Base-by-base conservation (phyloP, 305 asterid genomes). In the Fraxinus sp. region DNA sequence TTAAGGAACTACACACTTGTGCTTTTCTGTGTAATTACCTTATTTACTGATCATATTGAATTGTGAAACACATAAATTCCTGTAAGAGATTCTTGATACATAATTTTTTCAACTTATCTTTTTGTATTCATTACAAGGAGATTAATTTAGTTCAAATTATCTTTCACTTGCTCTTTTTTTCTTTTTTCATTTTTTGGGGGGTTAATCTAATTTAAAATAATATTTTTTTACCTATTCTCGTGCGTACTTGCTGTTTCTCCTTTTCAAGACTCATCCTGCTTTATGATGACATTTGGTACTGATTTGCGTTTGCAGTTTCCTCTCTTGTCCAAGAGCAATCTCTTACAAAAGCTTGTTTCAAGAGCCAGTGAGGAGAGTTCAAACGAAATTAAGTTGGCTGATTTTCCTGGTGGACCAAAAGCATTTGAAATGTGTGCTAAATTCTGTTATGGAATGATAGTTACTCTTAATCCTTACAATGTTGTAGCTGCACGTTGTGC, bases 351-450 rank as follows among this genome's bases (percentile, higher is more conserved):
- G 32, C 95, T 94, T 11, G 75, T 93, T 49, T 84, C 93, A 4
- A 85, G 82, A 80, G 83, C 82, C 26, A 85, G 77, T 35, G 94
- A 91, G 73, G 92, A 89, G 87, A 85, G 79, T 64, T 49, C 82
- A 0, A 92, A 87, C 20, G 96, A 90, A 79, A 88, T 94, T 33
- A 87, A 86, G 85, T 37, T 95, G 89, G 86, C 3, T 24, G 88
- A 93, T 87, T 93, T 95, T 80, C 98, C 98, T 6, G 97, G 98
- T 74, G 98, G 98, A 55, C 92, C 95, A 20, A 95, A 90, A 84
- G 95, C 97, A n/a, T 95, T 95, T 39, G 98, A 94, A 87, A 88
- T 93, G 78, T 95, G 99, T 18, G 98, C 96, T 77, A 95, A 94
- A 83, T 94, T 95, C 90, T 95, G 98, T 83, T 95, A 95, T 66